Evolutionary conservation across 2,329 filamentous ascomycete genomes (phyloP).

Genomic region (Fusarium sp.): DNA sequence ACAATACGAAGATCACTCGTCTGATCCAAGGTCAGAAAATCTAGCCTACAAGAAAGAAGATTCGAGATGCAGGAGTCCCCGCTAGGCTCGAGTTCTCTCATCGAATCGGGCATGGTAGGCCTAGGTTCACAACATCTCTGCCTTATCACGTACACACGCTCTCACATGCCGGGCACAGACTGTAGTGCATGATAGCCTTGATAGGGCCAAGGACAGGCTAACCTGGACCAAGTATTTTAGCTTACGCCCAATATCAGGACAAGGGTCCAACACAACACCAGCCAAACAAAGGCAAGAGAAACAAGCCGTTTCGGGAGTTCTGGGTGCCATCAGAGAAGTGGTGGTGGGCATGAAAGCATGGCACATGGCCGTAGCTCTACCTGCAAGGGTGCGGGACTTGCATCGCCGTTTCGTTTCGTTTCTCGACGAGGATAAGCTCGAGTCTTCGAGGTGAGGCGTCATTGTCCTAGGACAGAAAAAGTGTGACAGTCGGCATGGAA

Average conservation of each 20-base stretch:
- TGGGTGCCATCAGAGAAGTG: slow-evolving; percentile 12
- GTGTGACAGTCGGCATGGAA: slow-evolving; percentile 13
- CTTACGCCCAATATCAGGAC: not conserved
- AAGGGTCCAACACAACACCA: slow-evolving; percentile 33
- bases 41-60: not conserved
- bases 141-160: slow-evolving; percentile 27
- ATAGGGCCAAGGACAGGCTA: slow-evolving; percentile 10
- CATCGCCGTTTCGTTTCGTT: slow-evolving; percentile 36
- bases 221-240: slow-evolving; percentile 7
- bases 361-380: slow-evolving; percentile 37
- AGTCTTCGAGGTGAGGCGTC: slow-evolving; percentile 14
- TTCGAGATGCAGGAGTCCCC: not conserved
- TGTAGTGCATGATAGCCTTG: slow-evolving; percentile 6
- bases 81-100: not conserved
- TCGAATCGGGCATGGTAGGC: slow-evolving; percentile 8
- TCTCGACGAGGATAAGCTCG: slow-evolving; percentile 12
- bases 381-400: slow-evolving; percentile 38
- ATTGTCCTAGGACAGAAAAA: slow-evolving; percentile 13
- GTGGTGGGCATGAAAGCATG: slow-evolving; percentile 14
- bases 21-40: not conserved
- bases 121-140: slow-evolving; percentile 23
- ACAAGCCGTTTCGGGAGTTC: slow-evolving; percentile 15
- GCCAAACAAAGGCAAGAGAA: slow-evolving; percentile 9
- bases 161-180: slow-evolving; percentile 14
- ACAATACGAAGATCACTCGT: slow-evolving; percentile 8